Percentiles rank a stretch among this genome's conserved stretches.
These are phyloP conservation scores for Pleurotus tuoliensis DNA, from an alignment of 768 basidiomycete genomes.

Conservation along the genomic window DNA sequence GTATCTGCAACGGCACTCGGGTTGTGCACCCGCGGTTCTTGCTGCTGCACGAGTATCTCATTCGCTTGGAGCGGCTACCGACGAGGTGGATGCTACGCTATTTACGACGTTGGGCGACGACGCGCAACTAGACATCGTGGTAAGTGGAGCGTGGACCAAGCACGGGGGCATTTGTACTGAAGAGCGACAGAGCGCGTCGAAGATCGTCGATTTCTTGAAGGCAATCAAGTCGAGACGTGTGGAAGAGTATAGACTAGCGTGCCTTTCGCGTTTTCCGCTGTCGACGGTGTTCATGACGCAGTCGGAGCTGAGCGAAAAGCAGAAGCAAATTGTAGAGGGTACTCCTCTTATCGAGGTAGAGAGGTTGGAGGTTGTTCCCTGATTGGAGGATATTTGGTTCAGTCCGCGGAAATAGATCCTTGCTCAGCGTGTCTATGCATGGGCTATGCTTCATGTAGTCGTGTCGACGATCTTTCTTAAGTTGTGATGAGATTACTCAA, in stretches of 20 bases:
- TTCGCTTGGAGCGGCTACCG: constrained; percentile 40
- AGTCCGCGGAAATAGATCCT: too few species aligned
- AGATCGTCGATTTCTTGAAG: constrained; percentile 44
- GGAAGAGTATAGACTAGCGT: constrained; percentile 59
- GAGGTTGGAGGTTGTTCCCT: neutral
- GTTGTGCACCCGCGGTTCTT: constrained; percentile 49
- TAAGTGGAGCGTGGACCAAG: constrained; percentile 20
- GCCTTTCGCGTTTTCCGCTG: constrained; percentile 48
- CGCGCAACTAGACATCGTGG: constrained; percentile 43
- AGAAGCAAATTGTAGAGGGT: constrained; percentile 11
- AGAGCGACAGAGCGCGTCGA: constrained; percentile 44
- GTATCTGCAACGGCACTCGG: constrained; percentile 63
- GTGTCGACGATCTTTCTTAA: too few species aligned
- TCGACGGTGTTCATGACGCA: constrained; percentile 65
- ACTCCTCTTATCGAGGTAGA: neutral
- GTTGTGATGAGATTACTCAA: too few species aligned
- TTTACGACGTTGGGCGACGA: constrained; percentile 45
- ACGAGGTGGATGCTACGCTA: constrained; percentile 58
- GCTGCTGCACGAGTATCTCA: constrained; percentile 58
- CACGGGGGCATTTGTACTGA: too few species aligned
- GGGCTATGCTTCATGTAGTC: too few species aligned
- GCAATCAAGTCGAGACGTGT: constrained; percentile 46
- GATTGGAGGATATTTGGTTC: neutral
- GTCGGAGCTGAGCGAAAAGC: constrained; percentile 45
- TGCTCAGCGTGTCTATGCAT: too few species aligned